Evolutionary conservation across 345 rosid genomes (phyloP).

Genomic region (Bretschneidera sinensis): DNA sequence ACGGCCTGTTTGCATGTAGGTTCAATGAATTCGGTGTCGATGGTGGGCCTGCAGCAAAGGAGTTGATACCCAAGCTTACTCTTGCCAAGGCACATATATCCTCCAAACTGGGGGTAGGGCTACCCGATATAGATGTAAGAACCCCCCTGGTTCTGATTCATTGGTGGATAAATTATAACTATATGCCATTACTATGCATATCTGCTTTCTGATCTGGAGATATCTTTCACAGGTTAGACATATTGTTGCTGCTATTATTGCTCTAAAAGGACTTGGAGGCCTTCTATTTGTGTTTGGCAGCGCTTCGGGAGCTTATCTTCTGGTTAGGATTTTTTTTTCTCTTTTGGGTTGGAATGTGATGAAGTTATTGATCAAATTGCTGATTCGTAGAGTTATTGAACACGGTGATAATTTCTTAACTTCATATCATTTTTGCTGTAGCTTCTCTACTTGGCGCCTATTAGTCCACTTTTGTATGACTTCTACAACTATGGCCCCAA

Average conservation of each 20-base stretch:
- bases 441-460: constrained; percentile 56
- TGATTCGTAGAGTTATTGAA: no score
- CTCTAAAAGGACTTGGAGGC: constrained; percentile 71
- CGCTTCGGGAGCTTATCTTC: constrained; percentile 64
- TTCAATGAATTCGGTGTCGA: constrained; percentile 65
- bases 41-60: constrained; percentile 90
- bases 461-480: constrained; percentile 68
- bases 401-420: neutral
- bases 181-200: no score
- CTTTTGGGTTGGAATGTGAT: constrained; percentile 2
- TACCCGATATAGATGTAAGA: constrained; percentile 68
- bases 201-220: constrained; percentile 4
- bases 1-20: constrained; percentile 5
- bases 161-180: neutral
- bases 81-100: constrained; percentile 50
- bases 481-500: constrained; percentile 66
- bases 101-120: constrained; percentile 37
- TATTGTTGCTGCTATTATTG: constrained; percentile 34
- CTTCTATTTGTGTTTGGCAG: constrained; percentile 73
- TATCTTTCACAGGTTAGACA: constrained; percentile 44
- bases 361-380: no score
- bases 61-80: constrained; percentile 60
- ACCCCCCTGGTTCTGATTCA: neutral
- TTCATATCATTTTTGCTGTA: constrained; percentile 22
- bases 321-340: constrained; percentile 48